phyloP scores from a whole-genome alignment of 257 asterid species.

The Osmanthus fragrans region DNA sequence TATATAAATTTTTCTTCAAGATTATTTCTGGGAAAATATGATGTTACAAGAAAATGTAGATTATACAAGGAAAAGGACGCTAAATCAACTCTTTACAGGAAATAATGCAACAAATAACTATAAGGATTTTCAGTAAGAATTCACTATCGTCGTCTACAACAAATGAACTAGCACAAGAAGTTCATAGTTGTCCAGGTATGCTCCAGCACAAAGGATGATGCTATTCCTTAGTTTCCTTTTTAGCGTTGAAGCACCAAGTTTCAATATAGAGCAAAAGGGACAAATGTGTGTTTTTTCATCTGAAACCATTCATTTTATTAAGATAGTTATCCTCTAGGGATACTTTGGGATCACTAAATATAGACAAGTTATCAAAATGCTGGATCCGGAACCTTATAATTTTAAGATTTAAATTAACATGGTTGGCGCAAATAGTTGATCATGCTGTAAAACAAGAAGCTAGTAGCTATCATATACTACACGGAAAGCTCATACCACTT shows the following conservation, averaged over 20 bases:
- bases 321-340: background rate
- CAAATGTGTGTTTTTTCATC: background rate
- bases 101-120: background rate
- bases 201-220: background rate
- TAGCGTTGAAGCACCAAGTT: background rate
- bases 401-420: conserved; percentile 2
- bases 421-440: conserved; percentile 13
- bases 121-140: background rate
- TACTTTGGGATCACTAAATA: background rate
- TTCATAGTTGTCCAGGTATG: background rate
- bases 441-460: conserved; percentile 6
- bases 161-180: background rate
- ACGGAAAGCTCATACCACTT: conserved; percentile 6
- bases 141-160: background rate
- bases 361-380: background rate
- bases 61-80: background rate
- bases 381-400: background rate
- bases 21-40: conserved; percentile 13
- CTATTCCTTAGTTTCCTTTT: background rate
- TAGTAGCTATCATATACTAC: background rate
- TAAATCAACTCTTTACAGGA: background rate
- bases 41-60: conserved; percentile 8
- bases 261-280: background rate
- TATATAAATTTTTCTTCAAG: background rate
- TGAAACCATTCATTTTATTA: background rate